Evolutionary conservation across 768 basidiomycete genomes (phyloP), one percentile per base, ranked within the genome.

Genomic region (Lactarius hatsudake): DNA sequence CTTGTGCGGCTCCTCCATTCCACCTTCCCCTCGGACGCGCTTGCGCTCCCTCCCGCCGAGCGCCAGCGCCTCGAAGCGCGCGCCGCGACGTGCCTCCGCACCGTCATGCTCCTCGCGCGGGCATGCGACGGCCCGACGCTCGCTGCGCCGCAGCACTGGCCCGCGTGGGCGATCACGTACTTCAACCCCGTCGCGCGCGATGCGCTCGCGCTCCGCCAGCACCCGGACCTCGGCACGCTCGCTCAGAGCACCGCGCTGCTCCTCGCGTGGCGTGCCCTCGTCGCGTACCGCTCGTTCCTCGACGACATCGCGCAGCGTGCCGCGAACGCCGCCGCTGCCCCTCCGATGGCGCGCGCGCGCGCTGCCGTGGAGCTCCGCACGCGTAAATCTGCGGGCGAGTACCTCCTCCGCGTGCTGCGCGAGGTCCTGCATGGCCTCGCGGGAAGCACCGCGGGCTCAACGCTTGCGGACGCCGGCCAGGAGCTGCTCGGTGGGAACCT

Each of bases 191-290:
- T 67, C 45, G 32, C 42, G 51, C 66, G 61, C 18, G 38, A 59
- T 5, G 48, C 57, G 2, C 62, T 67, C 51, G 36, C 57, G 48
- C 36, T 67, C 15, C 32, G 66, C n/a, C 30, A 4, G 3, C 42
- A 61, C 34, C 23, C 42, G 20, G 26, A 57, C 2, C 43, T 67
- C 26, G 57, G 48, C 6, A 9, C 23, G 3, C 56, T 67, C 51
- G 62, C 66, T 20, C 48, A 43, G 23, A 58, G 66, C 57, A 54
- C 62, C 8, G 23, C 2, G 5, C 40, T 67, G 12, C 32, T 67
- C 62, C 40, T 67, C 40, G 57, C 66, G 12, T 42, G 66, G 61
- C 66, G 62, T 20, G 62, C 66, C 1, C 66, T 67, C 13, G 23
- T 67, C 7, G 8, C 57, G 13, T 67, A 63, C 18, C 66, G 62